A percentile compares a stretch with the other conserved stretches of the same genome.
phyloP scores from a whole-genome alignment of 2,329 filamentous ascomycete genomes.

The Paraphoma chrysanthemicola region DNA sequence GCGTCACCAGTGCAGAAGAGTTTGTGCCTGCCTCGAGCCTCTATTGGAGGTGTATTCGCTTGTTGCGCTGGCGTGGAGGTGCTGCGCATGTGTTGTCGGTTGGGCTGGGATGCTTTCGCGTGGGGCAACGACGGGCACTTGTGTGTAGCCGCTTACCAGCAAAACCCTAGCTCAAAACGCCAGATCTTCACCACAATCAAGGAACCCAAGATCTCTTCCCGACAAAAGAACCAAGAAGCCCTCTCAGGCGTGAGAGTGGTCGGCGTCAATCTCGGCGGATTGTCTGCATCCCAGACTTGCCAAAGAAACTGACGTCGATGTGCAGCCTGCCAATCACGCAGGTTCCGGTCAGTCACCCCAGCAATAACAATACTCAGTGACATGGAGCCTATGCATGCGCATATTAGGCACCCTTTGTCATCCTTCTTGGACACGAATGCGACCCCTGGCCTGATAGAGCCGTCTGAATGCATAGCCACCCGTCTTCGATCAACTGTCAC shows the following conservation, averaged over 20 bases:
- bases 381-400: background rate
- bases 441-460: too few species aligned
- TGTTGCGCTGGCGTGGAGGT: conserved; percentile 23
- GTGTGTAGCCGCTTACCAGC: conserved; percentile 12
- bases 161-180: conserved; percentile 6
- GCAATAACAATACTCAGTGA: background rate
- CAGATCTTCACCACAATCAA: background rate
- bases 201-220: background rate
- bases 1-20: conserved; percentile 21
- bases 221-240: too few species aligned
- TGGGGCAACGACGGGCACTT: conserved; percentile 15
- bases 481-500: background rate
- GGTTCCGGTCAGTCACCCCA: conserved; percentile 15
- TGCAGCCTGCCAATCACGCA: conserved; percentile 5
- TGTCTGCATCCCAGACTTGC: background rate
- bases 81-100: conserved; percentile 22
- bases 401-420: background rate
- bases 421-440: background rate
- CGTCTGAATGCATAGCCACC: too few species aligned
- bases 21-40: conserved; percentile 9
- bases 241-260: background rate
- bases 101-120: conserved; percentile 26
- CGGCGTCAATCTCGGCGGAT: background rate
- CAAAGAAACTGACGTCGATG: conserved; percentile 17
- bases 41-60: conserved; percentile 23